These are phyloP conservation scores for Erucastrum elatum DNA, from an alignment of 345 rosid genomes.

Conservation along the genomic window DNA sequence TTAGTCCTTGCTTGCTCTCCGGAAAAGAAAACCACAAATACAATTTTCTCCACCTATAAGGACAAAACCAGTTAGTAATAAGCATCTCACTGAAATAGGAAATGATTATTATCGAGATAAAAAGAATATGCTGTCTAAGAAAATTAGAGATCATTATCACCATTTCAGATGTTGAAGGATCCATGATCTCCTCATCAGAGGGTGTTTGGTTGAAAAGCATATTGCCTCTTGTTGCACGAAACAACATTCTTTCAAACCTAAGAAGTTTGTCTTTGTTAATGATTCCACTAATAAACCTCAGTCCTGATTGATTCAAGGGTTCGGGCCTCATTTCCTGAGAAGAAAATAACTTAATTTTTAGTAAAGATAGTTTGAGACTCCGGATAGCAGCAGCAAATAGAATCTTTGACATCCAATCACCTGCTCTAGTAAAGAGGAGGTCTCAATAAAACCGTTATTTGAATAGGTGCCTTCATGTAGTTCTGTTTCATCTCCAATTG, in stretches of 20 bases:
- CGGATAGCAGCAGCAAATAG: slow-evolving; percentile 24
- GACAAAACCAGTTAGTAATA: slow-evolving; percentile 11
- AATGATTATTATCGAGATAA: slow-evolving; percentile 4
- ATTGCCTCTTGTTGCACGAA: slow-evolving; percentile 98
- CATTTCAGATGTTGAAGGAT: slow-evolving; percentile 85
- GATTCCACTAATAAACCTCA: slow-evolving; percentile 89
- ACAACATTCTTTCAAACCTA: slow-evolving; percentile 91
- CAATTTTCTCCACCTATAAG: slow-evolving; percentile 77
- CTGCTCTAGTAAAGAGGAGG: slow-evolving; percentile 78
- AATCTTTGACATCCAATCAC: slow-evolving; percentile 43
- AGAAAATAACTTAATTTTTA: slow-evolving; percentile 33
- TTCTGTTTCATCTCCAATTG: slow-evolving; percentile 67
- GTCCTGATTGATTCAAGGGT: slow-evolving; percentile 70
- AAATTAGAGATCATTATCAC: slow-evolving; percentile 44
- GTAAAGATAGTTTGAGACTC: slow-evolving; percentile 26
- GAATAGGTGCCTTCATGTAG: slow-evolving; percentile 69
- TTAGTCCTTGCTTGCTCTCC: slow-evolving; percentile 96
- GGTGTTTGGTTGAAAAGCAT: slow-evolving; percentile 94
- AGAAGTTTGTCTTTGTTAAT: slow-evolving; percentile 68
- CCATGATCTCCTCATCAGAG: slow-evolving; percentile 90
- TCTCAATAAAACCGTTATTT: slow-evolving; percentile 51
- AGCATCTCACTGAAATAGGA: slow-evolving; percentile 21
- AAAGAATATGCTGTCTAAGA: background rate
- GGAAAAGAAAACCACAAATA: slow-evolving; percentile 90
- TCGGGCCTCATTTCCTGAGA: slow-evolving; percentile 68